phyloP scores from a whole-genome alignment of 2,329 filamentous ascomycete genomes.

The Dothideomycetes sp. region DNA sequence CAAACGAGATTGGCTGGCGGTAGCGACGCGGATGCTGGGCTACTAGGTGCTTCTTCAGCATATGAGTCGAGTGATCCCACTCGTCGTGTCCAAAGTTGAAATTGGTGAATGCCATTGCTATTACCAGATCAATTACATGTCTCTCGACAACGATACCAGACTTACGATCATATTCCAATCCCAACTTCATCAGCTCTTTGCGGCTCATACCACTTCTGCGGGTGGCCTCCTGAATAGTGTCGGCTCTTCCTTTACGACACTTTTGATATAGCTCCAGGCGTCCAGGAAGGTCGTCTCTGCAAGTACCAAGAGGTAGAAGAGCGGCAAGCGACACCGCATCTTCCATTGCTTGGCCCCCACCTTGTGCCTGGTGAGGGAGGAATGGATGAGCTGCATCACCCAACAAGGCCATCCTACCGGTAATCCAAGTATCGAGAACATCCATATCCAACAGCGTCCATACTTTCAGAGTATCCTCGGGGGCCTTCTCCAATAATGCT shows the following conservation, averaged over 20 bases:
- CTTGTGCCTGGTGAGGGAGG: constrained; percentile 52
- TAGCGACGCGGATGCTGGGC: constrained; percentile 26
- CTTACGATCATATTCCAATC: constrained; percentile 8
- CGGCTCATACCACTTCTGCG: constrained; percentile 41
- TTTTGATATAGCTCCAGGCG: constrained; percentile 47
- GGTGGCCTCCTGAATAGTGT: constrained; percentile 47
- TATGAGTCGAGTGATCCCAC: constrained; percentile 41
- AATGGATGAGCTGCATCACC: constrained; percentile 63
- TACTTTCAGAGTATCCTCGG: constrained; percentile 32
- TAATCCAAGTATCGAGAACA: constrained; percentile 43
- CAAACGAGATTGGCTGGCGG: constrained; percentile 32
- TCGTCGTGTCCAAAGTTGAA: constrained; percentile 37
- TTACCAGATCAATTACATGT: constrained; percentile 3
- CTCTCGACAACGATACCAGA: background rate
- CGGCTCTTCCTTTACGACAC: constrained; percentile 46
- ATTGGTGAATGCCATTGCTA: constrained; percentile 13
- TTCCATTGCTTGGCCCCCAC: constrained; percentile 54
- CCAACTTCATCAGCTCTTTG: constrained; percentile 16
- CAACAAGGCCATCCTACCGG: constrained; percentile 44
- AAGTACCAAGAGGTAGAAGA: constrained; percentile 40
- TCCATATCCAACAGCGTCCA: constrained; percentile 56
- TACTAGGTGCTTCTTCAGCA: constrained; percentile 40
- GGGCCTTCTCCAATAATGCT: constrained; percentile 27
- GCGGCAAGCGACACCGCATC: constrained; percentile 50
- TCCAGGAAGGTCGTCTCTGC: constrained; percentile 36